Conservation (phyloP, 1,284 basidiomycete species). For the Ustilago tritici region DNA sequence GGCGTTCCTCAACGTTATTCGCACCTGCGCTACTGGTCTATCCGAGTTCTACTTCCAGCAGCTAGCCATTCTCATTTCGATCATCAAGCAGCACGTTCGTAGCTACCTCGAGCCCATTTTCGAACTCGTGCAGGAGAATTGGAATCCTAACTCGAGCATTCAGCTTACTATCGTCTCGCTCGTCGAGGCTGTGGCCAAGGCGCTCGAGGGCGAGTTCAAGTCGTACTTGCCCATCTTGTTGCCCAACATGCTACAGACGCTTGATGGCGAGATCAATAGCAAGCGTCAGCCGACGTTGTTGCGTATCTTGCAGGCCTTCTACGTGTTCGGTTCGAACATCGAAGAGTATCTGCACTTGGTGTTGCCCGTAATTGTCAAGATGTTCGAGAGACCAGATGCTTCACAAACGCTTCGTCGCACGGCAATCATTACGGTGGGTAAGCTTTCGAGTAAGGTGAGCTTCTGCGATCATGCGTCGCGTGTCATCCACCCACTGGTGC, state of each 20-base stretch:
- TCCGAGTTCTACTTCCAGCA: constrained; percentile 97
- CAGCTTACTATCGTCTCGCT: constrained; percentile 93
- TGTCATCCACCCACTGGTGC: constrained; percentile 93
- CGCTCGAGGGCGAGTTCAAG: constrained; percentile 97
- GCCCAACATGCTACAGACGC: constrained; percentile 87
- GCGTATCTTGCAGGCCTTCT: constrained; percentile 91
- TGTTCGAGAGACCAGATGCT: constrained; percentile 87
- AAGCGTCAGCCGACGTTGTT: constrained; percentile 78
- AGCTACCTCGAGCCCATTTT: constrained; percentile 73
- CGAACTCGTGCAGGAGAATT: constrained; percentile 67
- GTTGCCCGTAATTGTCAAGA: constrained; percentile 91
- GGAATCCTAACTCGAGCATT: constrained; percentile 76
- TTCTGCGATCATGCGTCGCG: constrained; percentile 98
- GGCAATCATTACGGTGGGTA: constrained; percentile 91
- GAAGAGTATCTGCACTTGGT: constrained; percentile 98
- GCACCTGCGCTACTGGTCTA: constrained; percentile 79
- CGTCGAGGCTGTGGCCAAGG: constrained; percentile 93
- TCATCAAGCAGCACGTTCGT: constrained; percentile 97
- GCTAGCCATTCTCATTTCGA: constrained; percentile 92
- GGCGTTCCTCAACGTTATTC: constrained; percentile 90
- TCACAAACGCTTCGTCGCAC: constrained; percentile 82
- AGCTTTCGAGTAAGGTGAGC: constrained; percentile 91
- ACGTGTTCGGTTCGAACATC: constrained; percentile 94
- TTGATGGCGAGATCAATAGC: constrained; percentile 71
- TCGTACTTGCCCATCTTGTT: constrained; percentile 94